Conservation (phyloP, 2,329 filamentous ascomycete species). For the Trichoderma simmonsii region DNA sequence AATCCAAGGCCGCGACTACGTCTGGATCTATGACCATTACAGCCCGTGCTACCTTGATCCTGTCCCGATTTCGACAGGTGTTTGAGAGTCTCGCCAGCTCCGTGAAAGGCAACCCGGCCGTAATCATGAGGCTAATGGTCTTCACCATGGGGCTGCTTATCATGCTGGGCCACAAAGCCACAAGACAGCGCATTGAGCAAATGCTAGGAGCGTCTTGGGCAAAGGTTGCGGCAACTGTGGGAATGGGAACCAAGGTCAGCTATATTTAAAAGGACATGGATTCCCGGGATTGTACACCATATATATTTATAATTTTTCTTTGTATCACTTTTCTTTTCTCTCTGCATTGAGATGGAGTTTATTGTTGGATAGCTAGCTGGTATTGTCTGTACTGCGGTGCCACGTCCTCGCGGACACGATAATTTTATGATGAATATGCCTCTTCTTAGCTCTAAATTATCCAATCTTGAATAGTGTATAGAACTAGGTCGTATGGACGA, state of each 20-base stretch:
- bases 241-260: constrained; percentile 96
- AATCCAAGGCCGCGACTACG: constrained; percentile 31
- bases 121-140: constrained; percentile 63
- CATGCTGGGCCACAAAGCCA: constrained; percentile 69
- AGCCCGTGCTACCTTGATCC: constrained; percentile 50
- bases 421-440: constrained; percentile 18
- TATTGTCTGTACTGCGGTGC: constrained; percentile 6
- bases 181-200: constrained; percentile 70
- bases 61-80: constrained; percentile 50
- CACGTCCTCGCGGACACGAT: constrained; percentile 16
- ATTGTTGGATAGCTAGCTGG: constrained; percentile 16
- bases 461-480: neutral
- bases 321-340: constrained; percentile 11
- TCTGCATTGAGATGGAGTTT: constrained; percentile 31
- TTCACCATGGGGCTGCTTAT: constrained; percentile 78
- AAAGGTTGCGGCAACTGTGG: constrained; percentile 79
- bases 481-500: neutral
- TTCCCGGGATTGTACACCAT: constrained; percentile 4
- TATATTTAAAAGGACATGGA: constrained; percentile 66
- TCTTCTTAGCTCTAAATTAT: neutral
- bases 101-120: constrained; percentile 54
- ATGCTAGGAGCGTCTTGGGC: constrained; percentile 70
- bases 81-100: constrained; percentile 50
- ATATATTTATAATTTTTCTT: constrained; percentile 13
- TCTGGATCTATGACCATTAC: constrained; percentile 37